Base-by-base conservation (phyloP, 371 early-diverging fungal genomes). In the Mucor circinelloides region DNA sequence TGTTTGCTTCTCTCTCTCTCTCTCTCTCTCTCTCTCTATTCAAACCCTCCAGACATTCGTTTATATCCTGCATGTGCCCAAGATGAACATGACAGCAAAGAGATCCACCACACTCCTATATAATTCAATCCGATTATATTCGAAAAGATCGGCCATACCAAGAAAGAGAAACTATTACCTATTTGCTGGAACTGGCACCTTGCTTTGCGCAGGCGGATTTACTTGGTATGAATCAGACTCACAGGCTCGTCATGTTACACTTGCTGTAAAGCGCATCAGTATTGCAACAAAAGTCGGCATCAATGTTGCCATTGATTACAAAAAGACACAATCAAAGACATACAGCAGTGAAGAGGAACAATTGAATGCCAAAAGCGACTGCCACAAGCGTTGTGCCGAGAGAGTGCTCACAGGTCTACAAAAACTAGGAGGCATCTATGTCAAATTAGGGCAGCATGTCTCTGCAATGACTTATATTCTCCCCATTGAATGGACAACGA, bases 361-460 rank as follows among this genome's bases (percentile, higher is more conserved):
- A 55, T 74, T 76, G 30, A 48, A 25, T 38, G 74, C 76, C 32
- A 83, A 77, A 66, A 50, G 64, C 10, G 66, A 44, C 3, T 78
- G 85, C 10, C 85, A 89, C 58, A 63, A 67, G 46, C 74, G 85
- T 1, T 77, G 79, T 54, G 94, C 95, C 0, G 75, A 89, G 2
- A 64, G 86, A 58, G 71, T 94, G 3, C 67, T 92, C 21, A 70
- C 72, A 30, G 85, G 88, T 12, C 80, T 87, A 44, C 71, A 79
- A 67, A 76, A 72, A 48, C 86, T 91, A 44, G 95, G 95, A 23
- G 97, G 98, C 6, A 90, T 96, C 34, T 97, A 95, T 73, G 92
- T 97, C 70, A 97, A 97, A 71, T 83, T 97, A 57, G 96, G 96
- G 2, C 97, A 97, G 72, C 95, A 97, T 79, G 79, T 95, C 0